Percentiles rank a stretch among this genome's conserved stretches.
phyloP scores from a whole-genome alignment of 1,139 yeast genomes.

The Saccharomycopsis phalli region DNA sequence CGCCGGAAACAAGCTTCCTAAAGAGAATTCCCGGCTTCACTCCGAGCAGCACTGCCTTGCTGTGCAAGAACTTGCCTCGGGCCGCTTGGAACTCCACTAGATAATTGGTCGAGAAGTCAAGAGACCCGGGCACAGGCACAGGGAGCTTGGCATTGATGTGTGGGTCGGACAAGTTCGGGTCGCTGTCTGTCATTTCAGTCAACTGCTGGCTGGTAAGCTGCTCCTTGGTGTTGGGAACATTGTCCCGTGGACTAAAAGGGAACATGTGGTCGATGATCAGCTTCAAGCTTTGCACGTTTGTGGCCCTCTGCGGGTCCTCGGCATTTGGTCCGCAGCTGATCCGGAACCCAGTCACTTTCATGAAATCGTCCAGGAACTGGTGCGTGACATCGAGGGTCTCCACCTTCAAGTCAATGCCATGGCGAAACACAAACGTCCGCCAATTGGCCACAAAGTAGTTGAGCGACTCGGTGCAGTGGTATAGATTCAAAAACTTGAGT shows the following conservation, averaged over 20 bases:
- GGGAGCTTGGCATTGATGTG: slow-evolving; percentile 31
- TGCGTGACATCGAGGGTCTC: slow-evolving; percentile 31
- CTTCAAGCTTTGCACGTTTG: slow-evolving; percentile 21
- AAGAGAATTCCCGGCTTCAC: slow-evolving; percentile 58
- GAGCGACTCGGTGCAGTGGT: slow-evolving; percentile 37
- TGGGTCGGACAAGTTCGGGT: slow-evolving; percentile 28
- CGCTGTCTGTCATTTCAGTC: slow-evolving; percentile 23
- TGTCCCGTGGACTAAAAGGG: slow-evolving; percentile 30
- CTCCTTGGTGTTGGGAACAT: slow-evolving; percentile 7
- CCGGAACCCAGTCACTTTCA: slow-evolving; percentile 31
- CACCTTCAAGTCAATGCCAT: slow-evolving; percentile 54
- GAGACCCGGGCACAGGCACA: slow-evolving; percentile 16
- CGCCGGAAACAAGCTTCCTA: slow-evolving; percentile 52
- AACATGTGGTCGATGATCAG: slow-evolving; percentile 33
- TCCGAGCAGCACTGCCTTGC: slow-evolving; percentile 59
- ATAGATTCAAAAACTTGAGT: slow-evolving; percentile 37
- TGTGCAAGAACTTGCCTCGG: slow-evolving; percentile 69
- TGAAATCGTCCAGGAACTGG: slow-evolving; percentile 40
- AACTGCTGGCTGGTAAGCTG: slow-evolving; percentile 5
- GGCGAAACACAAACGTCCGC: slow-evolving; percentile 83
- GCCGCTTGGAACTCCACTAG: slow-evolving; percentile 56
- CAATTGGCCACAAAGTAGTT: slow-evolving; percentile 64
- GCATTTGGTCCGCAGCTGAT: slow-evolving; percentile 1
- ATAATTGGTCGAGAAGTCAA: slow-evolving; percentile 40
- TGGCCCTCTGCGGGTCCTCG: not conserved